These are phyloP conservation scores for Phytophthora citricola DNA, from an alignment of 352 stramenopile species.

Conservation along the genomic window DNA sequence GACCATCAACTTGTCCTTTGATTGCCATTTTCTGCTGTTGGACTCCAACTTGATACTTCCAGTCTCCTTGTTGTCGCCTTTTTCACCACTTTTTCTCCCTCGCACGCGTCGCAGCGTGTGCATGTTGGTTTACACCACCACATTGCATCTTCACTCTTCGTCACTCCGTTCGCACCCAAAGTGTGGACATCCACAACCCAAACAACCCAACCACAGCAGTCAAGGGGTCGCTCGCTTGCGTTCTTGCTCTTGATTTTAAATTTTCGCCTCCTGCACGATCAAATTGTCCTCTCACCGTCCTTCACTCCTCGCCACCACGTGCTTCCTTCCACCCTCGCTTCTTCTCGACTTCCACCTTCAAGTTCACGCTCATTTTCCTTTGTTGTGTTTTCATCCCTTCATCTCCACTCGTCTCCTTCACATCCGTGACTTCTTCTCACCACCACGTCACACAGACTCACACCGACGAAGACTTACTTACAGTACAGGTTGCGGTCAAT, in stretches of 20 bases:
- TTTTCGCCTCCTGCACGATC: too few relatives aligned
- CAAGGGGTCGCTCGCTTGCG: not conserved
- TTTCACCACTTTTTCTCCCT: slow-evolving; percentile 2
- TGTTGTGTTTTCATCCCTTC: slow-evolving; percentile 1
- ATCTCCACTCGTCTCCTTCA: slow-evolving; percentile 2
- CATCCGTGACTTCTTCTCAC: slow-evolving; percentile 12
- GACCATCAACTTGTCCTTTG: not conserved
- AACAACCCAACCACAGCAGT: not conserved
- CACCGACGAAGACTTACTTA: slow-evolving; percentile 57
- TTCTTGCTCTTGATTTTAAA: slow-evolving; percentile 3
- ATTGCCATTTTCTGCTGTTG: slow-evolving; percentile 14
- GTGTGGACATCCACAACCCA: slow-evolving; percentile 19
- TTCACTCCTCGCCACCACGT: slow-evolving; percentile 1
- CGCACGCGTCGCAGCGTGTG: slow-evolving; percentile 6
- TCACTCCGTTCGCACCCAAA: slow-evolving; percentile 1
- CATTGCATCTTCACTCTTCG: slow-evolving; percentile 2
- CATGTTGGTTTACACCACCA: not conserved
- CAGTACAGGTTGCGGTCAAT: slow-evolving; percentile 99
- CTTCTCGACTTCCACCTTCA: slow-evolving; percentile 30
- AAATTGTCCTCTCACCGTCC: slow-evolving; percentile 1
- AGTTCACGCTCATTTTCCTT: slow-evolving; percentile 21
- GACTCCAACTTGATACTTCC: not conserved
- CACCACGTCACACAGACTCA: slow-evolving; percentile 5
- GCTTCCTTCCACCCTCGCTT: slow-evolving; percentile 2
- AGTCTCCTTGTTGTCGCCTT: not conserved